Conservation (phyloP, 192 early-diverging fungal species). For the Backusella westeae region DNA sequence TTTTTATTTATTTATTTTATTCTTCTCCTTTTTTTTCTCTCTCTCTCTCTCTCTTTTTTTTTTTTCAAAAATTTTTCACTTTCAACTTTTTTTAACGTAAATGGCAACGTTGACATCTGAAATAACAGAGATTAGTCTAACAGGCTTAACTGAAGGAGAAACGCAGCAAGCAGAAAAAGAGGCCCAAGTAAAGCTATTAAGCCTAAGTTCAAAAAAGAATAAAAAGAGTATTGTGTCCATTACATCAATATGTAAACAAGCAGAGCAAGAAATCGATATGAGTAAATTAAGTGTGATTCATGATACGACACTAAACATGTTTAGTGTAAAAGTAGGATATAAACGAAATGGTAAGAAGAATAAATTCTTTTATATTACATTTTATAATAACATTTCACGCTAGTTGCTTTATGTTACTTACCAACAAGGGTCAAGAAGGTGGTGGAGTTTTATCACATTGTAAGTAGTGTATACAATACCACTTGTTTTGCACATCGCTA, state of each 20-base stretch:
- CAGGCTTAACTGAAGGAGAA: not conserved
- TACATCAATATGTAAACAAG: not conserved
- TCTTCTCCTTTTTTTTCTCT: not conserved
- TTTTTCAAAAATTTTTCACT: not conserved
- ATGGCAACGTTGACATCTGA: conserved; percentile 3
- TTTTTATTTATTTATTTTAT: not conserved
- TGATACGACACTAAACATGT: conserved; percentile 9
- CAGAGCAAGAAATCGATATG: not conserved
- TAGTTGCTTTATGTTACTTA: conserved; percentile 18
- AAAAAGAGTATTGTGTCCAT: not conserved
- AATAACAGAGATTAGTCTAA: not conserved
- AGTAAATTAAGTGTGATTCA: conserved; percentile 1
- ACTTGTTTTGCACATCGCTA: not conserved
- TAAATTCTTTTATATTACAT: not conserved
- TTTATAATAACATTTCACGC: not conserved
- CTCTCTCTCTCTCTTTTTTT: not conserved
- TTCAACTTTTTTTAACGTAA: not conserved
- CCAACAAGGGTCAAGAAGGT: conserved; percentile 3
- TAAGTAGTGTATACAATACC: not conserved
- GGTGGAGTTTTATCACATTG: conserved; percentile 4
- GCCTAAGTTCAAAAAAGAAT: not conserved
- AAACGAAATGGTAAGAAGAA: not conserved
- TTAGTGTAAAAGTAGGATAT: not conserved
- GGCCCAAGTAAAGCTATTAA: not conserved
- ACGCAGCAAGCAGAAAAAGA: not conserved